Evolutionary conservation across 805 yeast genomes (phyloP).

Genomic region (Candida sakaeoensis): DNA sequence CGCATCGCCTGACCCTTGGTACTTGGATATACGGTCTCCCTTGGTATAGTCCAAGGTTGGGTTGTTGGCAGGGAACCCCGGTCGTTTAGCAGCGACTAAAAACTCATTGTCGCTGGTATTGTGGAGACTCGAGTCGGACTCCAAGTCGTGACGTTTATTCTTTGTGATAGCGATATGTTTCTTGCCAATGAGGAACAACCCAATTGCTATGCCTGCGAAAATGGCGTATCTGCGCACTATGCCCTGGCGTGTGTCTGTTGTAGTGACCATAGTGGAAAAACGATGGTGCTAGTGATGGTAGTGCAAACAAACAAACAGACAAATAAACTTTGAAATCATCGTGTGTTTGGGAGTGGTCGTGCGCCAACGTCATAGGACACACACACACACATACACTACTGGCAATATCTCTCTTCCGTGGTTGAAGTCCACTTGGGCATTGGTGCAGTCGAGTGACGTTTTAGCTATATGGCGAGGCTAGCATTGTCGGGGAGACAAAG

Average conservation of each 20-base stretch:
- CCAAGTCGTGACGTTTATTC: constrained; percentile 30
- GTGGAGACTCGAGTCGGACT: constrained; percentile 34
- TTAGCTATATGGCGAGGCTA: too few species aligned
- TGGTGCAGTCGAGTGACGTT: too few species aligned
- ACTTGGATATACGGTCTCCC: constrained; percentile 53
- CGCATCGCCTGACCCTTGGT: constrained; percentile 65
- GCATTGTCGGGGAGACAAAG: too few species aligned
- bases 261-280: constrained; percentile 2
- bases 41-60: constrained; percentile 27
- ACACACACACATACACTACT: too few species aligned
- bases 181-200: constrained; percentile 32
- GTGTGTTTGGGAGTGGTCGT: too few species aligned
- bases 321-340: too few species aligned
- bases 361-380: too few species aligned
- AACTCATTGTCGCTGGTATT: constrained; percentile 30
- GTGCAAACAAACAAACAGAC: too few species aligned
- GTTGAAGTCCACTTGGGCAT: too few species aligned
- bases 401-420: too few species aligned
- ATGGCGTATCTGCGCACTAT: constrained; percentile 31
- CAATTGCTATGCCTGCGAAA: constrained; percentile 28
- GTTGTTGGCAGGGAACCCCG: constrained; percentile 49
- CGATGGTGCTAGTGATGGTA: too few species aligned
- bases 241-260: constrained; percentile 36
- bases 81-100: constrained; percentile 35
- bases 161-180: constrained; percentile 31